Evolutionary conservation across 805 yeast species (phyloP).

Genomic region (Groenewaldozyma tartarivorans): DNA sequence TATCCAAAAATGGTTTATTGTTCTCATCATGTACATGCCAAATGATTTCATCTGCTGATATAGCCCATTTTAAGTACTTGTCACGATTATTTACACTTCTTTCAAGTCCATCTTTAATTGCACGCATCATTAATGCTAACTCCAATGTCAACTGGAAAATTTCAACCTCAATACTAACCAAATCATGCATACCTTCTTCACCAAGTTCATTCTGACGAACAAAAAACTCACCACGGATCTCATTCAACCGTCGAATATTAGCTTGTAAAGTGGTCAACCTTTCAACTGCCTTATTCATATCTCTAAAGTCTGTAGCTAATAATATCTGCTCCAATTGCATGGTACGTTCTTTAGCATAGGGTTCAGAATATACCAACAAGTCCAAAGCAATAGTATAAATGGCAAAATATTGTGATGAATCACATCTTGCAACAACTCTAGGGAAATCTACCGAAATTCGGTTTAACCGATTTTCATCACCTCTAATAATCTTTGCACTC

Average conservation of each 20-base stretch:
- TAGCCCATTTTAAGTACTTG: conserved; percentile 35
- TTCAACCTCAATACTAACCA: conserved; percentile 25
- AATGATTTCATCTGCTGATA: conserved; percentile 58
- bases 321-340: conserved; percentile 57
- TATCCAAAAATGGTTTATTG: conserved; percentile 57
- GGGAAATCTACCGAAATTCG: conserved; percentile 60
- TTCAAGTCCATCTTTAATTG: conserved; percentile 25
- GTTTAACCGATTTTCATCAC: conserved; percentile 27
- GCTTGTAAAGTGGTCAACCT: conserved; percentile 42
- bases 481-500: conserved; percentile 12
- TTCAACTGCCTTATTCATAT: conserved; percentile 39
- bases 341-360: conserved; percentile 46
- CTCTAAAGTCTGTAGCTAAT: conserved; percentile 61
- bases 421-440: conserved; percentile 53
- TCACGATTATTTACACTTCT: conserved; percentile 25
- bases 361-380: conserved; percentile 65
- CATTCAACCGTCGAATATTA: conserved; percentile 33
- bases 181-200: conserved; percentile 16
- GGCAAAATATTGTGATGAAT: conserved; percentile 64
- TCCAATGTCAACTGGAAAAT: conserved; percentile 20
- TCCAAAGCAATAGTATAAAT: conserved; percentile 54
- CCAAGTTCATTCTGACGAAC: conserved; percentile 38
- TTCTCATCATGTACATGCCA: conserved; percentile 58
- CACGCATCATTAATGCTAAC: conserved; percentile 27
- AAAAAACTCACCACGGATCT: conserved; percentile 38